A percentile compares a stretch with the other conserved stretches of the same genome.
Conservation (phyloP, 2,329 filamentous ascomycete species). For the Aureobasidium sp. region DNA sequence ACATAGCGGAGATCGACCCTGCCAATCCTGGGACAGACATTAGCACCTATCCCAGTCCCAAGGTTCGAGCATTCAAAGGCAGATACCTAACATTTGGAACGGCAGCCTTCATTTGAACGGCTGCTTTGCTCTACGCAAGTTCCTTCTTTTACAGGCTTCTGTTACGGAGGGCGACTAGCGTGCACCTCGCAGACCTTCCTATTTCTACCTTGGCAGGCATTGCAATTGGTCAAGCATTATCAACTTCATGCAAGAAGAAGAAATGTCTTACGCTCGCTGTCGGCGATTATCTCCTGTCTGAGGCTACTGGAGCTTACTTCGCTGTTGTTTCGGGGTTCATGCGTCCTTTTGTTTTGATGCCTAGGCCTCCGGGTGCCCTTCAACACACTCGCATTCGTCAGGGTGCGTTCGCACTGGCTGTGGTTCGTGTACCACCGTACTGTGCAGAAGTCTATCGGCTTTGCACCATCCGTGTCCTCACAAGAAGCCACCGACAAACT, state of each 20-base stretch:
- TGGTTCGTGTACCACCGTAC: neutral
- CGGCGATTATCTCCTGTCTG: neutral
- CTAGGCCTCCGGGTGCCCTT: neutral
- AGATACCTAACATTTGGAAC: neutral
- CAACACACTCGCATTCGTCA: neutral
- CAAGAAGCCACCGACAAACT: neutral
- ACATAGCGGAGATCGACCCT: neutral
- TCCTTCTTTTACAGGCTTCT: neutral
- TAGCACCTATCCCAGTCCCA: neutral
- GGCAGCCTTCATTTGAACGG: neutral
- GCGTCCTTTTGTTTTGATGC: neutral
- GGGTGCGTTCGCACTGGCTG: neutral
- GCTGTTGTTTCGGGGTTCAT: conserved; percentile 3
- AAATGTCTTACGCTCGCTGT: neutral
- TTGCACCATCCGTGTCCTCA: neutral
- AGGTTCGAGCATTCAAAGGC: neutral
- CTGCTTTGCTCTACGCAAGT: neutral
- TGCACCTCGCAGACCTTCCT: neutral
- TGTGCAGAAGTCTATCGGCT: neutral
- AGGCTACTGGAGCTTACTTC: neutral
- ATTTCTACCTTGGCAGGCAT: neutral
- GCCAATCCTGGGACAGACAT: neutral
- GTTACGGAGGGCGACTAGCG: neutral
- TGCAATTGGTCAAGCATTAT: neutral
- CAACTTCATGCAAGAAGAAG: neutral